Evolutionary conservation across 345 rosid genomes (phyloP).

Genomic region (Cochlearia excelsa): DNA sequence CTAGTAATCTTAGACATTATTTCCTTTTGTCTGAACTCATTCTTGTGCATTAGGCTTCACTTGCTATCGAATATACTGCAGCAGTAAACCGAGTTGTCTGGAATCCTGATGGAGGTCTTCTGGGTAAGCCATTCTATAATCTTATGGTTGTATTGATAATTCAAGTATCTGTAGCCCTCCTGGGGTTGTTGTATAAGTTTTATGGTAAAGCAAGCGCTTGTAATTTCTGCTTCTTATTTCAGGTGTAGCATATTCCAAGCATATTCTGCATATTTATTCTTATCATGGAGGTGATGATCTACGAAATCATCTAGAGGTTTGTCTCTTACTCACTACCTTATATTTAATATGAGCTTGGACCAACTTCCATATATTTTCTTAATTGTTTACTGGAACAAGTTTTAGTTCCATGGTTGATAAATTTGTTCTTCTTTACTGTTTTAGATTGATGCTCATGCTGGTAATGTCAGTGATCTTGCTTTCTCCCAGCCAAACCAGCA

Average conservation of each 20-base stretch:
- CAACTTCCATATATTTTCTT: conserved; percentile 7
- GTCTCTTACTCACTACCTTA: conserved; percentile 26
- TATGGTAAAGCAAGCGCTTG: background rate
- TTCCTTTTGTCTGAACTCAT: conserved; percentile 21
- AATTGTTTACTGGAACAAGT: conserved; percentile 9
- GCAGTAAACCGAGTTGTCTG: conserved; percentile 62
- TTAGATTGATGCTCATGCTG: conserved; percentile 69
- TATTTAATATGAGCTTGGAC: conserved; percentile 8
- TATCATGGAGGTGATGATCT: conserved; percentile 51
- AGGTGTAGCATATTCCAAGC: conserved; percentile 84
- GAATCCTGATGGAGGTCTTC: conserved; percentile 61
- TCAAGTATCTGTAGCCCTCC: too few relatives aligned
- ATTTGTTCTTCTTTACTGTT: background rate
- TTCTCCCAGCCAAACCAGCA: conserved; percentile 63
- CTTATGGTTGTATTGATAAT: background rate
- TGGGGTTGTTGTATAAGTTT: background rate
- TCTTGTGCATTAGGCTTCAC: conserved; percentile 44
- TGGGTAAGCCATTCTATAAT: conserved; percentile 42
- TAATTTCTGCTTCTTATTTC: conserved; percentile 23
- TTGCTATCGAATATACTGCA: conserved; percentile 54
- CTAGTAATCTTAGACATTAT: background rate
- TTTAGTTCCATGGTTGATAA: conserved; percentile 1
- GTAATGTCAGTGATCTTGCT: conserved; percentile 68
- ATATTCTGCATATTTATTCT: conserved; percentile 69
- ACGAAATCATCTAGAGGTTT: conserved; percentile 55